Evolutionary conservation across 2,329 filamentous ascomycete genomes (phyloP).

Genomic region (Botrytis cinerea): DNA sequence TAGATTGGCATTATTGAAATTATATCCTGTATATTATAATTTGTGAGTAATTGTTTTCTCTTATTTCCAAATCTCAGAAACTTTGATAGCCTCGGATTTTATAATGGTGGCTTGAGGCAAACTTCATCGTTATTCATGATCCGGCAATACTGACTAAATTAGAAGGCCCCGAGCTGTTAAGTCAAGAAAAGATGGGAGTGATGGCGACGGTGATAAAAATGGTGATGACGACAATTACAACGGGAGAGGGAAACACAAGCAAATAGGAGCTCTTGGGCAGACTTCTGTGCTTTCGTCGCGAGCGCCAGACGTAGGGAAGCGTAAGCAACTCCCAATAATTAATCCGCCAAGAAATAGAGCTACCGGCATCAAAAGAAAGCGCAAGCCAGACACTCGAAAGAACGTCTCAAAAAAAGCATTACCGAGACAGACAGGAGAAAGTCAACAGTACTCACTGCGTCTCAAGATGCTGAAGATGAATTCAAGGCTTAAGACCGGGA

Average conservation of each 20-base stretch:
- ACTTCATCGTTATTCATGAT: neutral
- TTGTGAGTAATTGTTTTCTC: neutral
- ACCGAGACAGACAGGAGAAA: neutral
- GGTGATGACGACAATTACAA: neutral
- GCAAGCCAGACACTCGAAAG: neutral
- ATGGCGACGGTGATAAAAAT: neutral
- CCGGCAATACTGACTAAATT: neutral
- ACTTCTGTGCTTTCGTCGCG: neutral
- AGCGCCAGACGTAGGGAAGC: neutral
- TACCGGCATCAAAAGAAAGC: neutral
- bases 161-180: neutral
- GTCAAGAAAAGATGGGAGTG: neutral
- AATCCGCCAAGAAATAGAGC: neutral
- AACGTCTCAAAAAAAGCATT: neutral
- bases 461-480: neutral
- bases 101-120: neutral
- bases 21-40: neutral
- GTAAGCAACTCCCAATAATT: neutral
- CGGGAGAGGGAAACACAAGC: neutral
- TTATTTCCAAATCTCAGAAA: neutral
- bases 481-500: neutral
- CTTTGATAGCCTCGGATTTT: too few species aligned
- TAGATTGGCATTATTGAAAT: accelerated
- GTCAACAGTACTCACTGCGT: neutral
- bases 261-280: neutral